Base-by-base conservation (phyloP, 129 eudicot genomes). In the Flaveria linearis region DNA sequence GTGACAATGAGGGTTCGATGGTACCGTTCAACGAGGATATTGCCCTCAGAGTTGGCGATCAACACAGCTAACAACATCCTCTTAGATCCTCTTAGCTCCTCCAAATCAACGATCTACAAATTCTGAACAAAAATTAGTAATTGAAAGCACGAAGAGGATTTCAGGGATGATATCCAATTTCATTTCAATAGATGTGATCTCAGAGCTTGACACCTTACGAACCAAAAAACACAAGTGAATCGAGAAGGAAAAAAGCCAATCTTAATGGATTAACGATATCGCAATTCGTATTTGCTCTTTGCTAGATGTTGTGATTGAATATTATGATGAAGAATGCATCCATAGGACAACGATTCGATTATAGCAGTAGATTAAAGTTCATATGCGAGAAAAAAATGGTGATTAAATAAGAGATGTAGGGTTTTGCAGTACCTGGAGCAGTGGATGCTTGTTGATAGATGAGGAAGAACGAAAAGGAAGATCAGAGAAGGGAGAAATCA, bases 1-100 rank as follows among this genome's bases (percentile, higher is more conserved):
- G 17, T 20, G 0, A 26, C 16, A 45, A 26, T 58, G 69, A 49
- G 68, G 9, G 55, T 61, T 72, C 62, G 16, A 20, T 14, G 39
- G 71, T 87, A 95, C 99, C 99, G 96, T 89, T 95, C 99, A 50
- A 95, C 95, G 43, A 95, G 97, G 79, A 95, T 95, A 82, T 91
- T 95, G 65, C 99, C 99, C 82, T 91, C 99, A 30, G 99, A 85
- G 75, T 95, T 95, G 61, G 99, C 91, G 76, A 95, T 84, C 75
- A 95, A 71, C 22, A 89, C 96, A 60, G 99, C 96, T 56, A 93
- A 86, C 81, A 93, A 80, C 98, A 93, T 93, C 78, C 15, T 80
- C 57, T 57, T 69, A 5, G 41, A 1, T 4, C 41, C 14, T 49
- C 67, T 51, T 20, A 20, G 22, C 22, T 36, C 10, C 26, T 75